These are phyloP conservation scores for Paraurostyla sp. DNA, from an alignment of 73 alveolate species.

Conservation along the genomic window DNA sequence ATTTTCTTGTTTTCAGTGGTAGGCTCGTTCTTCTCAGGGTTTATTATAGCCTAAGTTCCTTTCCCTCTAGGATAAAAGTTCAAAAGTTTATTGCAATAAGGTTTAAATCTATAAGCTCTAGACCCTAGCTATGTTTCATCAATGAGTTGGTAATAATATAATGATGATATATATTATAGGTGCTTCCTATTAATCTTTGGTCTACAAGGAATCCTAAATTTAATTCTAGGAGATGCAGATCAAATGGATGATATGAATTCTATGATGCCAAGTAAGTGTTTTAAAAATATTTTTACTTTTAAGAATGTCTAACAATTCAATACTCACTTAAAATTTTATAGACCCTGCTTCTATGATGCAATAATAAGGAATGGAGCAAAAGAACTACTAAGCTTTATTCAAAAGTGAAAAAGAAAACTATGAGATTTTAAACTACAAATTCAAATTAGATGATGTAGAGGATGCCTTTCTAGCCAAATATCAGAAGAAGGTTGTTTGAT, in stretches of 20 bases:
- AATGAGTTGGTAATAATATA: conserved; percentile 83
- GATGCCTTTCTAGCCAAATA: conserved; percentile 57
- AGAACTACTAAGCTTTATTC: conserved; percentile 59
- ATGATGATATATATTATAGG: background rate
- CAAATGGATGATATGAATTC: conserved; percentile 56
- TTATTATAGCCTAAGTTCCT: conserved; percentile 91
- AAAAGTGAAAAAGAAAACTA: conserved; percentile 74
- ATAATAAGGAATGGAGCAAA: conserved; percentile 56
- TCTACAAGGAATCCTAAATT: conserved; percentile 55
- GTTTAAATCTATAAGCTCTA: conserved; percentile 87
- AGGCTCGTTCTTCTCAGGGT: conserved; percentile 95
- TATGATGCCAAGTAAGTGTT: conserved; percentile 45
- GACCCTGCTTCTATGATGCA: conserved; percentile 39
- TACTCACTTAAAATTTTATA: background rate
- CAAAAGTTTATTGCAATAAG: conserved; percentile 94
- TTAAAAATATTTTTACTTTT: too few relatives aligned
- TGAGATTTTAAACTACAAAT: conserved; percentile 65
- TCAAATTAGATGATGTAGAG: conserved; percentile 69
- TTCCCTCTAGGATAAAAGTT: conserved; percentile 94
- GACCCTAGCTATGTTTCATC: conserved; percentile 96
- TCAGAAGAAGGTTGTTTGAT: background rate
- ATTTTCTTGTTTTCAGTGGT: conserved; percentile 89
- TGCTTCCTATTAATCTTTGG: conserved; percentile 71
- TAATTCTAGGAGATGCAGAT: conserved; percentile 52
- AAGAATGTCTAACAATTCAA: too few relatives aligned